Base-by-base conservation (phyloP, 106 monocot species). In the Posidonia australis region DNA sequence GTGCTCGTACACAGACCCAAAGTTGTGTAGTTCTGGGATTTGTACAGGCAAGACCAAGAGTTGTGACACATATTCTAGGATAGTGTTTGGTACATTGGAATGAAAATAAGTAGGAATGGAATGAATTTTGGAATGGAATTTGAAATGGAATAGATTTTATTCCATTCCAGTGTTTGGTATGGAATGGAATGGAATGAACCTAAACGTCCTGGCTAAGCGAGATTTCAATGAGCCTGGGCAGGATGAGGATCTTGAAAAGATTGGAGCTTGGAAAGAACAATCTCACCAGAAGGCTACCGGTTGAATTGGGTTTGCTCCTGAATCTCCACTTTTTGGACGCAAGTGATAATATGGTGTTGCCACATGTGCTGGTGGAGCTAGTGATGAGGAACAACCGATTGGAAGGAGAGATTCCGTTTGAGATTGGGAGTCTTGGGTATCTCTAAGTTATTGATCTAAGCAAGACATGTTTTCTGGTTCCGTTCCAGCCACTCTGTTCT, bases 381-480 rank as follows among this genome's bases (percentile, higher is more conserved):
- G 70, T 71, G 11, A 55, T 80, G 57, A 72, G 82, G 28, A 71
- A 58, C 73, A 80, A 90, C 57, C 16, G 31, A 0, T 55, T 85
- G 4, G 10, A 36, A n/a, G 90, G 90, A 0, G 16, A 48, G 1
- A 54, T 85, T 11, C 48, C 51, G 13, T 68, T 56, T 7, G 30
- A 62, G 3, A 32, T 74, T 5, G 25, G 66, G 19, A 28, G 41
- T 0, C 69, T 81, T 0, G 60, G 64, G 17, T 44, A 57, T 9
- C 49, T 90, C 2, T 80, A 76, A 67, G 90, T 90, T 29, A 43
- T 85, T 11, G 90, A 90, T 43, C 78, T 90, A 23, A 74, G 73
- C 64, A 27, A 46, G 51, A 90, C 70, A 46, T 20, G 28, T 17
- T 90, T 2, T 56, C 54, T 13, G 89, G 89, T 10, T n/a, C 62